These are phyloP conservation scores for Paracoccidioides lutzii DNA, from an alignment of 2,329 filamentous ascomycete genomes.

Conservation along the genomic window DNA sequence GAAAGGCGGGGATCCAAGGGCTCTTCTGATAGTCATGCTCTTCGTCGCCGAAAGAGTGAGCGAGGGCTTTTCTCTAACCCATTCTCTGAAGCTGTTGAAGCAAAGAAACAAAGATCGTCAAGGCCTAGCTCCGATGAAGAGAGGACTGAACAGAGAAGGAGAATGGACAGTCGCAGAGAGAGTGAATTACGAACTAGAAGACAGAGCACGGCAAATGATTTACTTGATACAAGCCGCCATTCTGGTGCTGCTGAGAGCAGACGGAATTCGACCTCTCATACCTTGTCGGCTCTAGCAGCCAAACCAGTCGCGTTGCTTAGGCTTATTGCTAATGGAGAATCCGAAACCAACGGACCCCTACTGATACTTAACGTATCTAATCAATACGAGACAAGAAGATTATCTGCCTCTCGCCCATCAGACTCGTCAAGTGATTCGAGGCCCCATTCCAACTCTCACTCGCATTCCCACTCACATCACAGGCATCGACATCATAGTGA, in stretches of 20 bases:
- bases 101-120: constrained; percentile 19
- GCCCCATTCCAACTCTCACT: constrained; percentile 15
- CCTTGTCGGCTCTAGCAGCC: constrained; percentile 10
- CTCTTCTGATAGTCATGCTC: constrained; percentile 23
- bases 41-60: constrained; percentile 23
- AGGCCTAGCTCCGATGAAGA: constrained; percentile 17
- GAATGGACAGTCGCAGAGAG: constrained; percentile 9
- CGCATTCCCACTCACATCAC: constrained; percentile 17
- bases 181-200: constrained; percentile 10
- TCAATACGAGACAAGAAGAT: constrained; percentile 2
- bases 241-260: constrained; percentile 18
- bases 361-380: constrained; percentile 26
- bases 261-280: constrained; percentile 19
- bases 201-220: constrained; percentile 9
- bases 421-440: constrained; percentile 21
- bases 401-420: constrained; percentile 18
- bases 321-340: constrained; percentile 27
- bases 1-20: constrained; percentile 26
- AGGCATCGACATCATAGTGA: constrained; percentile 11
- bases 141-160: constrained; percentile 15
- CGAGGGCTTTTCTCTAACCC: constrained; percentile 21
- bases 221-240: constrained; percentile 10
- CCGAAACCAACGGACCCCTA: constrained; percentile 27
- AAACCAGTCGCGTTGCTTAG: constrained; percentile 17
- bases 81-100: constrained; percentile 24